Evolutionary conservation across 1,284 basidiomycete genomes (phyloP).

Genomic region (Fistulina hepatica): DNA sequence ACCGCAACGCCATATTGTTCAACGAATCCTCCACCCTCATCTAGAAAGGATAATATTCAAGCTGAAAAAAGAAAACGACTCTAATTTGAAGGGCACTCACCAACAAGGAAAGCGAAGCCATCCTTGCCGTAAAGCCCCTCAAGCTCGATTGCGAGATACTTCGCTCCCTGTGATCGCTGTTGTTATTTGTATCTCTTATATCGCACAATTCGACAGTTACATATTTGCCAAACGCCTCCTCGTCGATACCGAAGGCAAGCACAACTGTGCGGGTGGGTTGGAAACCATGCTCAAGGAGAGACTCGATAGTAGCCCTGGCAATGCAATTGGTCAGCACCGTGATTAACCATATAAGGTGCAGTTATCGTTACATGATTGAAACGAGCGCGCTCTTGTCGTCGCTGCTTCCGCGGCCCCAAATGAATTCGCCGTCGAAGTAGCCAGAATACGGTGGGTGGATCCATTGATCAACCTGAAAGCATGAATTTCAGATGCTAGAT

Average conservation of each 20-base stretch:
- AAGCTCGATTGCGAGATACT: slow-evolving; percentile 29
- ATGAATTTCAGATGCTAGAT: too few relatives aligned
- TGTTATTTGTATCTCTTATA: not conserved
- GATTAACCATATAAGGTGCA: slow-evolving; percentile 10
- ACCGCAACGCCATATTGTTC: slow-evolving; percentile 22
- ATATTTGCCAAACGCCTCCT: slow-evolving; percentile 38
- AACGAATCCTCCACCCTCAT: slow-evolving; percentile 11
- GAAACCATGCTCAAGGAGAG: slow-evolving; percentile 33
- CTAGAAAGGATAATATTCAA: slow-evolving; percentile 9
- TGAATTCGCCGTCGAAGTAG: slow-evolving; percentile 30
- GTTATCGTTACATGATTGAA: slow-evolving; percentile 22
- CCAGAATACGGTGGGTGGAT: slow-evolving; percentile 40
- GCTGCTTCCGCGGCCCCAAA: slow-evolving; percentile 35
- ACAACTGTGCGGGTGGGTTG: slow-evolving; percentile 37
- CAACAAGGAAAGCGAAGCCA: slow-evolving; percentile 37
- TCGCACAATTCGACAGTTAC: slow-evolving; percentile 12
- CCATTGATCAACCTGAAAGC: slow-evolving; percentile 27
- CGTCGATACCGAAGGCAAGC: slow-evolving; percentile 49
- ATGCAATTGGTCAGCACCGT: not conserved
- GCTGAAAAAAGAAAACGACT: not conserved
- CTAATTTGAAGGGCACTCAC: slow-evolving; percentile 23
- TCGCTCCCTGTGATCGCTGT: slow-evolving; percentile 29
- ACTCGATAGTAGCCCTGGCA: slow-evolving; percentile 30
- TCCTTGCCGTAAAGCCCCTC: slow-evolving; percentile 35
- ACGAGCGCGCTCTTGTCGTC: slow-evolving; percentile 37